Base-by-base conservation (phyloP, 495 filamentous ascomycete species). In the Lophiotrema nucula region DNA sequence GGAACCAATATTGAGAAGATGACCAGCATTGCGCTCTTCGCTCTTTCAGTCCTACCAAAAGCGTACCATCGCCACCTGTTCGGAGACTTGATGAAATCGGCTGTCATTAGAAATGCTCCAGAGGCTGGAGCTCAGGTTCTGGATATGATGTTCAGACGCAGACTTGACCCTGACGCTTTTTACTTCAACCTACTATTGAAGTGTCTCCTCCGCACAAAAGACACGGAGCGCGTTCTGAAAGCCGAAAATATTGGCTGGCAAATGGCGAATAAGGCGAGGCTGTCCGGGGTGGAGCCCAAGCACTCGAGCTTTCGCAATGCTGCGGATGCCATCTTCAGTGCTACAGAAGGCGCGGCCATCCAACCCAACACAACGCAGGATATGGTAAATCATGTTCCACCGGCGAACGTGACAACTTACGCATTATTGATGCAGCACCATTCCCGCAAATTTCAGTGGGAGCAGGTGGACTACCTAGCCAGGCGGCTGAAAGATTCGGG, bases 81-180 rank as follows among this genome's bases (percentile, higher is more conserved):
- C 37, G 42, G 39, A 24, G 21, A 56, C 10, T 67, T 59, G 64
- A 51, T 67, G 48, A 51, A 48, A 33, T 41, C 38, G 13, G 43
- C 52, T n/a, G 51, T 49, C 10, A 28, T 51, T 13, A 35, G 46
- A 11, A 31, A 58, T 2, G 38, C 55, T 6, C 54, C 56, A 1
- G 55, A 55, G 21, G 47, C 50, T 6, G 59, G 50, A 21, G 37
- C 46, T 10, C 49, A 56, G 43, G 52, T 67, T 1, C 24, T 67
- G 27, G 64, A 67, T 12, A 44, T 67, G 50, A 67, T 67, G 64
- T 42, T 47, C 28, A 53, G 37, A 18, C 54, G 64, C 21, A 56
- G 64, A 10, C 22, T 33, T 23, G 19, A 53, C 13, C 59, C 64
- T 3, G 42, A 56, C n/a, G 31, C 64, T 18, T 47, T 52, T 11